phyloP scores from a whole-genome alignment of 805 yeast species.

The Kodamaea neixiangensis region DNA sequence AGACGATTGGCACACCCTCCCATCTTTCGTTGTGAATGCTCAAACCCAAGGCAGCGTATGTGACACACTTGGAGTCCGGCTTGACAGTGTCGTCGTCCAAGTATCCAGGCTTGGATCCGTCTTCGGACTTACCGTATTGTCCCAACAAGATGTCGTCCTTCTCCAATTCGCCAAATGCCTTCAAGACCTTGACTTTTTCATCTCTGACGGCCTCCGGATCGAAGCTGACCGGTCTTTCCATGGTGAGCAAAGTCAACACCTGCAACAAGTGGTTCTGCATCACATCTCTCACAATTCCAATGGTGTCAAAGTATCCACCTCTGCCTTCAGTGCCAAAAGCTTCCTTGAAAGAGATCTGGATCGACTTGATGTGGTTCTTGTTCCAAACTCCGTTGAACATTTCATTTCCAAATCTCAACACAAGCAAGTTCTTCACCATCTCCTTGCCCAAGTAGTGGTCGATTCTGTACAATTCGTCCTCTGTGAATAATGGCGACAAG shows the following conservation, averaged over 20 bases:
- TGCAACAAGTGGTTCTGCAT: constrained; percentile 97
- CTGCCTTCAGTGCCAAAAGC: constrained; percentile 99
- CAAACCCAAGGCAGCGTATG: constrained; percentile 84
- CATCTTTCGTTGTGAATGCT: constrained; percentile 90
- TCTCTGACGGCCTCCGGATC: constrained; percentile 93
- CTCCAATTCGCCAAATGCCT: constrained; percentile 72
- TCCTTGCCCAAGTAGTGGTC: constrained; percentile 98
- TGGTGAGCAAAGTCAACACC: constrained; percentile 84
- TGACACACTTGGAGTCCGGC: constrained; percentile 79
- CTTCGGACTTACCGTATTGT: constrained; percentile 82
- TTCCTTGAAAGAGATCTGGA: constrained; percentile 93
- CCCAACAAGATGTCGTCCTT: constrained; percentile 73
- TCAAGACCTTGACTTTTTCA: constrained; percentile 91
- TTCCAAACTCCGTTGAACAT: constrained; percentile 90
- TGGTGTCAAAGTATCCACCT: constrained; percentile 95
- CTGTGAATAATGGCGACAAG: constrained; percentile 83
- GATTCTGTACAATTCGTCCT: constrained; percentile 90
- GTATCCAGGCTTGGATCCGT: constrained; percentile 89
- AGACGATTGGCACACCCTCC: constrained; percentile 96
- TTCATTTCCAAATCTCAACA: constrained; percentile 88
- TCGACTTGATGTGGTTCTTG: constrained; percentile 69
- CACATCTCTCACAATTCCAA: constrained; percentile 96
- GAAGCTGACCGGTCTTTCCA: constrained; percentile 94
- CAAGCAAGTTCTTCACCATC: constrained; percentile 91
- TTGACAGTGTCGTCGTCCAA: constrained; percentile 89